Percentiles rank a stretch among this genome's conserved stretches.
Evolutionary conservation across 2,329 filamentous ascomycete species (phyloP).

Genomic region (Scytalidium lignicola): DNA sequence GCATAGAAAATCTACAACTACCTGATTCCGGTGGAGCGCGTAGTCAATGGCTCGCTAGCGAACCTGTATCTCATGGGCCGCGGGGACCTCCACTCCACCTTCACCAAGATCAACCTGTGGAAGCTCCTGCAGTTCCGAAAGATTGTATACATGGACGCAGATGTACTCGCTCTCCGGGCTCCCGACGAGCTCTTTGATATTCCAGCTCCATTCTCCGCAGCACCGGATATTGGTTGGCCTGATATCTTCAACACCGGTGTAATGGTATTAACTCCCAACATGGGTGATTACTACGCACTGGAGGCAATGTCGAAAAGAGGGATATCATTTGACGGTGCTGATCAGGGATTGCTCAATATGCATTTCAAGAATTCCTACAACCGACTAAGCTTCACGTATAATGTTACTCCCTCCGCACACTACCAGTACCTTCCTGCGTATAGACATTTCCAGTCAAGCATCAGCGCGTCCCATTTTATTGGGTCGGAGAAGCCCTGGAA

Average conservation of each 20-base stretch:
- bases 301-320: conserved; percentile 77
- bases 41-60: conserved; percentile 69
- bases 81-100: conserved; percentile 82
- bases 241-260: conserved; percentile 98
- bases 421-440: conserved; percentile 98
- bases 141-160: conserved; percentile 92
- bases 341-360: conserved; percentile 93
- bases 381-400: conserved; percentile 90
- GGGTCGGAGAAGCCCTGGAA: conserved; percentile 88
- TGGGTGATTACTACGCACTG: conserved; percentile 84
- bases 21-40: conserved; percentile 75
- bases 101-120: conserved; percentile 97
- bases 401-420: conserved; percentile 91
- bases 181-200: conserved; percentile 87
- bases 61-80: conserved; percentile 93
- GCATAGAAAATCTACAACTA: conserved; percentile 76
- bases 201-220: conserved; percentile 58
- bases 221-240: conserved; percentile 95
- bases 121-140: conserved; percentile 82
- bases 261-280: conserved; percentile 82
- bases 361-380: conserved; percentile 83
- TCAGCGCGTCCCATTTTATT: conserved; percentile 93
- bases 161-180: conserved; percentile 84
- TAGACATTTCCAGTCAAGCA: conserved; percentile 82
- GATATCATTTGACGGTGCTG: conserved; percentile 93